Percentiles rank a stretch among this genome's conserved stretches.
phyloP scores from a whole-genome alignment of 495 filamentous ascomycete genomes.

The Annulohypoxylon moriforme region DNA sequence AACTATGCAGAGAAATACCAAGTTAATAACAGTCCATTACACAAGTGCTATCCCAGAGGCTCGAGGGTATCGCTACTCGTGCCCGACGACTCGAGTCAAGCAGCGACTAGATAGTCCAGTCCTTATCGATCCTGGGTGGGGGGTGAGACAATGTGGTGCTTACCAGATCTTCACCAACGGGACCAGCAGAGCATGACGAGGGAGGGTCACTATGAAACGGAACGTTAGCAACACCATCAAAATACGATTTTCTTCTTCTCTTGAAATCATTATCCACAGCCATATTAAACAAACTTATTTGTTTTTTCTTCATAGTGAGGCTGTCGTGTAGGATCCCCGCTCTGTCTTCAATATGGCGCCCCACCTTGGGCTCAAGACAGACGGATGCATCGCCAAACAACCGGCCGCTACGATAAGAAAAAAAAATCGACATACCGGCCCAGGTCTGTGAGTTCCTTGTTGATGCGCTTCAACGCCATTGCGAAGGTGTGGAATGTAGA shows the following conservation, averaged over 20 bases:
- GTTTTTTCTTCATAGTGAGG: slow-evolving; percentile 11
- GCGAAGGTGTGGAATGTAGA: slow-evolving; percentile 53
- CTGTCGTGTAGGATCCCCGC: slow-evolving; percentile 46
- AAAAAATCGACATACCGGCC: slow-evolving; percentile 79
- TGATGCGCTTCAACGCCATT: slow-evolving; percentile 99
- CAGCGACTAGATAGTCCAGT: slow-evolving; percentile 12
- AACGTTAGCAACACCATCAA: slow-evolving; percentile 54
- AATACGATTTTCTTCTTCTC: not conserved
- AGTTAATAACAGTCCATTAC: slow-evolving; percentile 50
- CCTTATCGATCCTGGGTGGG: slow-evolving; percentile 35
- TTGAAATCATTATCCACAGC: not conserved
- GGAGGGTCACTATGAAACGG: slow-evolving; percentile 82
- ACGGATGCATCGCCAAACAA: slow-evolving; percentile 28
- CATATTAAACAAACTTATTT: not conserved
- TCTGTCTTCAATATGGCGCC: slow-evolving; percentile 42
- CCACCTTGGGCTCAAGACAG: slow-evolving; percentile 49
- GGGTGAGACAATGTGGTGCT: slow-evolving; percentile 53
- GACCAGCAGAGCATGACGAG: slow-evolving; percentile 97
- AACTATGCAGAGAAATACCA: slow-evolving; percentile 69
- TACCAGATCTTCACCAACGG: slow-evolving; percentile 97
- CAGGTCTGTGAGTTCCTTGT: slow-evolving; percentile 99
- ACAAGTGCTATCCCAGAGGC: not conserved
- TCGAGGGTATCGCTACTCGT: not conserved
- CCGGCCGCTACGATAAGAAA: slow-evolving; percentile 11
- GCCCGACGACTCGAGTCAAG: slow-evolving; percentile 22